phyloP scores from a whole-genome alignment of 2,329 filamentous ascomycete species.

The Colletotrichum horii region DNA sequence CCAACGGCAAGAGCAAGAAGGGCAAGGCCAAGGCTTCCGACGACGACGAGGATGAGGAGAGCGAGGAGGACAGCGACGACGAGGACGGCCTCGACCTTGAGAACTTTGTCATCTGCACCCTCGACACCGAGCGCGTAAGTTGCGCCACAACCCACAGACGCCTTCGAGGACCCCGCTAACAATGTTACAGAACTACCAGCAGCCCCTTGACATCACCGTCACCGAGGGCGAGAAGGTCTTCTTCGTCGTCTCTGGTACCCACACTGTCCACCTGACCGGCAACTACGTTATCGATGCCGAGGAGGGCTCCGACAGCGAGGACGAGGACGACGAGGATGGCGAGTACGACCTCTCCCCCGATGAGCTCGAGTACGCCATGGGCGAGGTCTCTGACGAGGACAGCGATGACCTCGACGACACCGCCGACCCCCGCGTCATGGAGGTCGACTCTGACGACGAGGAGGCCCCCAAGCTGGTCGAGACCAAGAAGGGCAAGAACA shows the following conservation, averaged over 20 bases:
- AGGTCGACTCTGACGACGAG: slow-evolving; percentile 82
- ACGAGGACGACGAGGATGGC: slow-evolving; percentile 69
- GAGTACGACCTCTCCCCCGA: slow-evolving; percentile 85
- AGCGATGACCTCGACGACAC: slow-evolving; percentile 81
- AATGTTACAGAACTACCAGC: slow-evolving; percentile 80
- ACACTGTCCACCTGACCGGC: slow-evolving; percentile 90
- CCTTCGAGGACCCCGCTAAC: background rate
- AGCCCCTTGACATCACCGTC: slow-evolving; percentile 91
- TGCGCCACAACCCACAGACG: background rate
- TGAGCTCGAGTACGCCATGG: slow-evolving; percentile 77
- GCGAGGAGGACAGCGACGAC: slow-evolving; percentile 55
- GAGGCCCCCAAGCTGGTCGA: slow-evolving; percentile 66
- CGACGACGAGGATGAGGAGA: slow-evolving; percentile 64
- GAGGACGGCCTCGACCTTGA: slow-evolving; percentile 75
- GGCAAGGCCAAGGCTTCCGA: slow-evolving; percentile 71
- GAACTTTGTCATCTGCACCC: slow-evolving; percentile 93
- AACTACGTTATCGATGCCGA: slow-evolving; percentile 86
- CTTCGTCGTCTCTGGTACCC: slow-evolving; percentile 89
- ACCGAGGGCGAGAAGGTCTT: slow-evolving; percentile 87
- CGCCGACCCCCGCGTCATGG: slow-evolving; percentile 80
- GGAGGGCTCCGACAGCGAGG: slow-evolving; percentile 66
- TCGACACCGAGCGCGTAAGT: slow-evolving; percentile 88
- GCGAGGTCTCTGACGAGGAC: slow-evolving; percentile 75
- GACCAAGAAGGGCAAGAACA: slow-evolving; percentile 82
- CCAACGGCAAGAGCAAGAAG: slow-evolving; percentile 69